Evolutionary conservation across 768 basidiomycete species (phyloP).

Genomic region (Kwoniella bestiolae): DNA sequence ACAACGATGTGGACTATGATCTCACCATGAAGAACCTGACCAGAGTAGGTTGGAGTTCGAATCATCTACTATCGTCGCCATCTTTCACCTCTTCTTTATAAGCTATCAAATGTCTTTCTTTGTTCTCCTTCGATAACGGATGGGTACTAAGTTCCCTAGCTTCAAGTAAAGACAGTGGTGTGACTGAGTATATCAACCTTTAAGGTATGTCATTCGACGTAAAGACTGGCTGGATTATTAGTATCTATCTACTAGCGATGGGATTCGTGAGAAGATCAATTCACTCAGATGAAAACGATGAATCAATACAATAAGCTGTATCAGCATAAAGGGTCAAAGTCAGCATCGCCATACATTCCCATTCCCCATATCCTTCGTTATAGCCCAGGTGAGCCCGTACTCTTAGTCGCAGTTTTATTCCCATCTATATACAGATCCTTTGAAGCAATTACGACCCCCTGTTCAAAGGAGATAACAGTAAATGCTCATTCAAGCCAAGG

Average conservation of each 20-base stretch:
- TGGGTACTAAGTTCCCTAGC: background rate
- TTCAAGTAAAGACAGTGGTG: background rate
- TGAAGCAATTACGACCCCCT: background rate
- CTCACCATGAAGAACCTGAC: constrained; percentile 37
- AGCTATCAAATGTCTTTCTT: background rate
- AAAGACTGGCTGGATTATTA: too few relatives aligned
- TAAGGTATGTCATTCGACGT: too few relatives aligned
- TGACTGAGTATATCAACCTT: too few relatives aligned
- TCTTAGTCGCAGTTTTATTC: background rate
- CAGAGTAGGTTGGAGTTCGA: constrained; percentile 28
- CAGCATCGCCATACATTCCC: too few relatives aligned
- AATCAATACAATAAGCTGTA: too few relatives aligned
- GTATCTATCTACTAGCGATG: too few relatives aligned
- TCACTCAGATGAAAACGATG: too few relatives aligned
- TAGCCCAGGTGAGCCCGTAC: too few relatives aligned
- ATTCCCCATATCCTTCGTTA: too few relatives aligned
- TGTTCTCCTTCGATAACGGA: background rate
- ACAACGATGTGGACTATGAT: too few relatives aligned
- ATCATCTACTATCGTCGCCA: constrained; percentile 40
- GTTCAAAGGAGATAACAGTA: background rate
- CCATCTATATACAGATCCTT: background rate
- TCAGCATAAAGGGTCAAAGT: too few relatives aligned
- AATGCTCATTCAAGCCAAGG: background rate
- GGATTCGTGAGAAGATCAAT: too few relatives aligned
- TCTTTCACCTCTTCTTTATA: constrained; percentile 6